A percentile compares a stretch with the other conserved stretches of the same genome.
phyloP scores from a whole-genome alignment of 1,284 basidiomycete species.

The Tilletia indica region DNA sequence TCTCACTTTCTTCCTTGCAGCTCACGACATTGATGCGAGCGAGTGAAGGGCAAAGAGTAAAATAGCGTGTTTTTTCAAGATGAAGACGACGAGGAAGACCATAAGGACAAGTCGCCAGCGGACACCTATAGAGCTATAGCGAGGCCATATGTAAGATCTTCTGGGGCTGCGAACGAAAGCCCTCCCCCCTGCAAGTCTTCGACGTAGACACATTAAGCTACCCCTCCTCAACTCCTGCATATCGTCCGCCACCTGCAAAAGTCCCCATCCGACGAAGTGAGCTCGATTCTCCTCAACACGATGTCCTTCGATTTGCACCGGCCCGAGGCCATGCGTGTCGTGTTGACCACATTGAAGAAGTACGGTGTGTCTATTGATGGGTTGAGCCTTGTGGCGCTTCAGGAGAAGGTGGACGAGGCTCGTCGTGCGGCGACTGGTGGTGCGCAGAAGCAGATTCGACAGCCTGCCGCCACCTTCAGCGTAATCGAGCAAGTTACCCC shows the following conservation, averaged over 20 bases:
- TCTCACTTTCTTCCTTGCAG: too few species aligned
- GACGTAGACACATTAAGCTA: constrained; percentile 52
- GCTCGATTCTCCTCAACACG: constrained; percentile 54
- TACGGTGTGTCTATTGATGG: constrained; percentile 46
- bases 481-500: constrained; percentile 48
- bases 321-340: constrained; percentile 53
- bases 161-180: too few species aligned
- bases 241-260: constrained; percentile 55
- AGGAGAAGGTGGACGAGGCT: constrained; percentile 31
- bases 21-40: too few species aligned
- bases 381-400: constrained; percentile 42
- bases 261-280: constrained; percentile 54
- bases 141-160: too few species aligned
- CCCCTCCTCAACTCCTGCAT: constrained; percentile 56
- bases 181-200: constrained; percentile 35
- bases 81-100: too few species aligned
- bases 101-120: too few species aligned
- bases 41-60: too few species aligned
- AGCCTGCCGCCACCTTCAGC: background rate
- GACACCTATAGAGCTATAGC: too few species aligned
- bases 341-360: constrained; percentile 46
- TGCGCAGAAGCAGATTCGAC: constrained; percentile 40
- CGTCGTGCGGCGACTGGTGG: constrained; percentile 26
- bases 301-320: constrained; percentile 56
- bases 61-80: too few species aligned